phyloP scores from a whole-genome alignment of 495 filamentous ascomycete species.

The Endocarpon pusillum region DNA sequence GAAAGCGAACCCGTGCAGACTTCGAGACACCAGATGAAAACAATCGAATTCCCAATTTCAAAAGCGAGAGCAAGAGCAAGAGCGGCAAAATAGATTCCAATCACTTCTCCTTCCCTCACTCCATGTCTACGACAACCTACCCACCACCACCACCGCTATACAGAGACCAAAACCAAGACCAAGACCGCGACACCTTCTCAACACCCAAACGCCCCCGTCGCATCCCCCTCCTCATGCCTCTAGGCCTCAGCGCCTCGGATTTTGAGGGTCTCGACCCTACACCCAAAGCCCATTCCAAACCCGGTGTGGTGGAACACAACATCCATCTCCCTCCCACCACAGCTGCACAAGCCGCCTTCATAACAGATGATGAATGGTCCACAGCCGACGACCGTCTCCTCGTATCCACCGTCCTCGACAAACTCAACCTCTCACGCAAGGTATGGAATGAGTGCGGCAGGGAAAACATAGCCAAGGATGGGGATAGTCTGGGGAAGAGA shows the following conservation, averaged over 20 bases:
- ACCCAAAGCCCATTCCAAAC: conserved; percentile 17
- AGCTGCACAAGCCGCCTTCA: conserved; percentile 13
- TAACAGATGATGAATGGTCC: conserved; percentile 40
- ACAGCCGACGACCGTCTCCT: conserved; percentile 53
- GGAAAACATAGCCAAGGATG: conserved; percentile 42
- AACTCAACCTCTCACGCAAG: conserved; percentile 50
- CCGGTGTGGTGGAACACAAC: conserved; percentile 10
- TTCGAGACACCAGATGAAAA: too few species aligned
- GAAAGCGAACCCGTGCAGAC: conserved; percentile 43
- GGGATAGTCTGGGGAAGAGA: conserved; percentile 45
- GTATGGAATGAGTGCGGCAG: conserved; percentile 71
- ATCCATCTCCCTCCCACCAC: conserved; percentile 26
- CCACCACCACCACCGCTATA: conserved; percentile 1
- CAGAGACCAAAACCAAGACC: conserved; percentile 8
- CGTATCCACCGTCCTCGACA: conserved; percentile 57
- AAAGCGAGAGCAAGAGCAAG: conserved; percentile 15
- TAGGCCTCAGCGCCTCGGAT: conserved; percentile 46
- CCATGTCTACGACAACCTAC: not conserved
- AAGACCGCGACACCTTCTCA: conserved; percentile 25
- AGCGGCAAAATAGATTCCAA: too few species aligned
- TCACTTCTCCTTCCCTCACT: conserved; percentile 3
- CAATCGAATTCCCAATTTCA: conserved; percentile 25
- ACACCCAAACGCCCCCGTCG: conserved; percentile 54
- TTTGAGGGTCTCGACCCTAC: conserved; percentile 37
- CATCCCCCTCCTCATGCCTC: conserved; percentile 46